Conservation (phyloP, 106 monocot genomes). For the Dendrobium chrysotoxum region DNA sequence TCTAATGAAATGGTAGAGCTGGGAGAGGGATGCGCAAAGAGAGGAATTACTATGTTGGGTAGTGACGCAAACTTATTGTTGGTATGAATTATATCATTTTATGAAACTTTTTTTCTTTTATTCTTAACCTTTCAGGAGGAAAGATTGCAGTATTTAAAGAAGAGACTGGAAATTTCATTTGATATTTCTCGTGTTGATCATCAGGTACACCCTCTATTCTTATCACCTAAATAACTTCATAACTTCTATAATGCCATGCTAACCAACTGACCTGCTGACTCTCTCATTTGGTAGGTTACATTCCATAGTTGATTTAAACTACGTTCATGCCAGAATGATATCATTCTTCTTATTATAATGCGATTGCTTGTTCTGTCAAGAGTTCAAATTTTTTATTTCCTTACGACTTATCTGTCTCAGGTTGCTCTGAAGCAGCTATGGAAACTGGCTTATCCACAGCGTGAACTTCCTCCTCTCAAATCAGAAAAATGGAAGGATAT, state of each 20-base stretch:
- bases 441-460: constrained; percentile 71
- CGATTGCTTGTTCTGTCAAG: too few relatives aligned
- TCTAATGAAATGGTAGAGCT: not conserved
- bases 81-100: not conserved
- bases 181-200: constrained; percentile 61
- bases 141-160: constrained; percentile 53
- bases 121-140: constrained; percentile 52
- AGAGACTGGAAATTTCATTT: constrained; percentile 64
- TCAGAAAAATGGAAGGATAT: constrained; percentile 91
- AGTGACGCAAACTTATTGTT: not conserved
- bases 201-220: constrained; percentile 37
- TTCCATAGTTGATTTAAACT: not conserved
- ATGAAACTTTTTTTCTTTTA: not conserved
- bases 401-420: constrained; percentile 17
- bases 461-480: constrained; percentile 71
- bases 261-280: too few relatives aligned
- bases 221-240: not conserved
- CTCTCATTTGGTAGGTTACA: too few relatives aligned
- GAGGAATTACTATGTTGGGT: not conserved
- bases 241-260: too few relatives aligned
- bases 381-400: too few relatives aligned
- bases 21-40: not conserved
- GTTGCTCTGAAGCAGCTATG: constrained; percentile 75
- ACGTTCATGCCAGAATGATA: too few relatives aligned
- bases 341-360: too few relatives aligned